phyloP scores from a whole-genome alignment of 2,329 filamentous ascomycete genomes.

The Neofusicoccum umdonicola region DNA sequence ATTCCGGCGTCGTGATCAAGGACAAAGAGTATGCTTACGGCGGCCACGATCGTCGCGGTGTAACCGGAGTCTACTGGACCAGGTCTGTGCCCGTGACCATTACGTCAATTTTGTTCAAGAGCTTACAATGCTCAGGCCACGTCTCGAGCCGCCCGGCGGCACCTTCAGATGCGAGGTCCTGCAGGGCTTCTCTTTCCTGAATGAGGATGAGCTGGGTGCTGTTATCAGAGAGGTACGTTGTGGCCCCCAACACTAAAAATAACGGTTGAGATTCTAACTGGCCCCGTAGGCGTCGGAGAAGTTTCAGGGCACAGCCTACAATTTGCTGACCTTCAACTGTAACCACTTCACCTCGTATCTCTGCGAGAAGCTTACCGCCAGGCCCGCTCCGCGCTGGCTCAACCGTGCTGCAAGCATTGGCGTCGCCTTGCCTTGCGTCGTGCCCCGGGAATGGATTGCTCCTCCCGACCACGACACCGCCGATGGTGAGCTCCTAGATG shows the following conservation, averaged over 20 bases:
- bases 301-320: slow-evolving; percentile 75
- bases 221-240: slow-evolving; percentile 57
- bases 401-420: slow-evolving; percentile 84
- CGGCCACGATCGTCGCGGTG: slow-evolving; percentile 67
- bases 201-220: slow-evolving; percentile 66
- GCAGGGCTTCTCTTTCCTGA: slow-evolving; percentile 73
- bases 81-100: slow-evolving; percentile 35
- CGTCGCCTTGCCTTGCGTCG: slow-evolving; percentile 75
- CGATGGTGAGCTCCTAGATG: slow-evolving; percentile 66
- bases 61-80: slow-evolving; percentile 83
- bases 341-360: slow-evolving; percentile 83
- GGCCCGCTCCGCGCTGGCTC: slow-evolving; percentile 69
- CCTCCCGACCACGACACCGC: slow-evolving; percentile 73
- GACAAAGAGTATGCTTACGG: slow-evolving; percentile 82
- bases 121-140: slow-evolving; percentile 44
- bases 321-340: slow-evolving; percentile 80
- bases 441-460: slow-evolving; percentile 78
- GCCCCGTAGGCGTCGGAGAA: slow-evolving; percentile 59
- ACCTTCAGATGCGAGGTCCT: slow-evolving; percentile 73
- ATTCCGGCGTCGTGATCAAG: slow-evolving; percentile 80
- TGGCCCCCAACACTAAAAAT: neutral
- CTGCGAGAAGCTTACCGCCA: slow-evolving; percentile 69
- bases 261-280: slow-evolving; percentile 20
- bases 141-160: slow-evolving; percentile 70
- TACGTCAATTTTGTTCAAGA: neutral